Conservation (phyloP, 495 filamentous ascomycete genomes). For the Aspergillus egyptiacus region DNA sequence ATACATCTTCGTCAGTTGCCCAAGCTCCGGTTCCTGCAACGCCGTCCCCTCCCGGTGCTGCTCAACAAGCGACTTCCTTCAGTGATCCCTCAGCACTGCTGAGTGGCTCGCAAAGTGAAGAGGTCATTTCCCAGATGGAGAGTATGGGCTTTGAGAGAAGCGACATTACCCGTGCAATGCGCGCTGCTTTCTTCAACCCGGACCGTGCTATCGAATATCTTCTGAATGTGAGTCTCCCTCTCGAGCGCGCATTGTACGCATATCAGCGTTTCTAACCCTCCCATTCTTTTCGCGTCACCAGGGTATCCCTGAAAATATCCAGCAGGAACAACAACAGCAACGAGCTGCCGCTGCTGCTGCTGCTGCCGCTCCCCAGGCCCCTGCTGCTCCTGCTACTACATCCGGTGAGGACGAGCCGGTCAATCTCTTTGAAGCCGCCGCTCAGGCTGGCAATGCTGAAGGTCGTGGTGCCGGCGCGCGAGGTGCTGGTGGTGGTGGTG, state of each 20-base stretch:
- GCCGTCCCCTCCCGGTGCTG: constrained; percentile 54
- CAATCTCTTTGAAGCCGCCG: constrained; percentile 93
- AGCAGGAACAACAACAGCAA: constrained; percentile 56
- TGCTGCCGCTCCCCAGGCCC: constrained; percentile 24
- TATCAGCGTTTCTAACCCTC: background rate
- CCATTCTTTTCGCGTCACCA: constrained; percentile 31
- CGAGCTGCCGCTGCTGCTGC: constrained; percentile 31
- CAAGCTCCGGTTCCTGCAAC: constrained; percentile 60
- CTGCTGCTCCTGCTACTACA: constrained; percentile 30
- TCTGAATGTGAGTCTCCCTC: constrained; percentile 63
- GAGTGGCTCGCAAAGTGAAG: constrained; percentile 74
- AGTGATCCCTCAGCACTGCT: constrained; percentile 74
- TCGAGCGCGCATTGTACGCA: background rate
- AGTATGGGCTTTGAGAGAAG: constrained; percentile 86
- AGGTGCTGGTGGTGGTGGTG: constrained; percentile 47
- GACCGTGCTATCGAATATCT: constrained; percentile 97
- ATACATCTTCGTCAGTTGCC: constrained; percentile 50
- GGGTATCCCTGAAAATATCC: constrained; percentile 85
- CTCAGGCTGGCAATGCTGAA: constrained; percentile 59
- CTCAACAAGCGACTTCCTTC: constrained; percentile 45
- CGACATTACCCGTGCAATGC: constrained; percentile 88
- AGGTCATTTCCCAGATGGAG: constrained; percentile 93
- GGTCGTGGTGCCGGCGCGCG: constrained; percentile 45
- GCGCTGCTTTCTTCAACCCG: constrained; percentile 92
- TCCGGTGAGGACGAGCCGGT: constrained; percentile 59